Base-by-base conservation (phyloP, 2,329 filamentous ascomycete genomes). In the Podosphaera fusca region DNA sequence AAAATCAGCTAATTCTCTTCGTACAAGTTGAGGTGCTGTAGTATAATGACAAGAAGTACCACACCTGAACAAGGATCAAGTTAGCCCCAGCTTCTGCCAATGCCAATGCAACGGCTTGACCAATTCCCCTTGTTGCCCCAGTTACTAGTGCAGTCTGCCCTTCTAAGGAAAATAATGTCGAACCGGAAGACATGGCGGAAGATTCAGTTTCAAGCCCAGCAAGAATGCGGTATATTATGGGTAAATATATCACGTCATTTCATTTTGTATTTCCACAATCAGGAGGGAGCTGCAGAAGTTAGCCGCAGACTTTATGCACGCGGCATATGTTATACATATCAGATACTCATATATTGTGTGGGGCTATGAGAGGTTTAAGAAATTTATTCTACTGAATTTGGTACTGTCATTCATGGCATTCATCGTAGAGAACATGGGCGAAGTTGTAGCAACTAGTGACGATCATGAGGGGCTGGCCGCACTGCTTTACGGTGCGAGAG, bases 41-140 rank as follows among this genome's bases (percentile, higher is more conserved):
- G 10, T 14, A 33, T 10, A 49, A 33, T 38, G 10, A 10, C 35
- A n/a, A 55, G 55, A 51, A 34, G 50, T 56, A 38, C 45, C 57
- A 58, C 59, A 69, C 68, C 65, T 71, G 69, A 58, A 71, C 64
- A 54, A 71, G 63, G 53, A 71, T 65, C 36, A 70, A 64, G 63
- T 70, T 67, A 58, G 69, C 69, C 49, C 69, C 69, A 45, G 67
- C 67, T 59, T 70, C 67, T 7, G 69, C 69, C 21, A 71, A 58
- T 14, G 65, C 67, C 34, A 69, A 57, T n/a, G 67, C 68, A 51
- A 68, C 65, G 29, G 68, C 64, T 62, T 68, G 65, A 5, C 69
- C 69, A 57, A 71, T 69, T 5, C 69, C 69, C 42, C 69, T 63
- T 9, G 68, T 69, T 56, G 66, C 69, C 9, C 69, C 69, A 2